Conservation (phyloP, 176 grass and related monocot species). For the Ensete glaucum region DNA sequence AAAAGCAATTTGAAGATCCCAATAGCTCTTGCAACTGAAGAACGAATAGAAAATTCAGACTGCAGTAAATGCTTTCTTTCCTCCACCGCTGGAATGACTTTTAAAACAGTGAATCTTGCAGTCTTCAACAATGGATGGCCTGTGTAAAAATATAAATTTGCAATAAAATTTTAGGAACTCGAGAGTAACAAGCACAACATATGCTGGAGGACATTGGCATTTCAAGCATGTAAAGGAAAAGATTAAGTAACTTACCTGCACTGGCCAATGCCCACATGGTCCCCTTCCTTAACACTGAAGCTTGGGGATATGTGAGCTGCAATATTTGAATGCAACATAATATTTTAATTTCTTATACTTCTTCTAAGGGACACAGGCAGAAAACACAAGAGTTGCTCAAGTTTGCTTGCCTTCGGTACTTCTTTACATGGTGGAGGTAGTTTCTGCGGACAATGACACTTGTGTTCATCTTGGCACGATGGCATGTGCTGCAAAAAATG, state of each 20-base stretch:
- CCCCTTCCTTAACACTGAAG: neutral
- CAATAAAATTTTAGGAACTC: neutral
- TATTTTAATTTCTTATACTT: neutral
- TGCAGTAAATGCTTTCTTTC: neutral
- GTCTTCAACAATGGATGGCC: neutral
- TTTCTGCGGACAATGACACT: neutral
- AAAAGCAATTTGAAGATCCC: neutral
- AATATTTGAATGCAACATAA: neutral
- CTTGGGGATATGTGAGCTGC: neutral
- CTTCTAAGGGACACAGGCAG: neutral
- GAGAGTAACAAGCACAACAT: neutral
- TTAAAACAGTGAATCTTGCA: neutral
- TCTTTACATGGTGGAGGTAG: neutral
- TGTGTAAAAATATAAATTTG: neutral
- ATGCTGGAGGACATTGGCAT: neutral
- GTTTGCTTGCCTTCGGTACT: neutral
- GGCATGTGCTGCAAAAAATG: neutral
- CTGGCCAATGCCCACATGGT: neutral
- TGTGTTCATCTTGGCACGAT: neutral
- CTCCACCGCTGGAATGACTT: neutral
- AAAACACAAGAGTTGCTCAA: neutral
- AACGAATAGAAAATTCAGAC: neutral
- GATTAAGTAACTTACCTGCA: neutral
- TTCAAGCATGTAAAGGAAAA: neutral
- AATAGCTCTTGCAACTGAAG: neutral